Percentiles rank a stretch among this genome's conserved stretches.
Conservation (phyloP, 2,329 filamentous ascomycete genomes). For the Chalara sp. region DNA sequence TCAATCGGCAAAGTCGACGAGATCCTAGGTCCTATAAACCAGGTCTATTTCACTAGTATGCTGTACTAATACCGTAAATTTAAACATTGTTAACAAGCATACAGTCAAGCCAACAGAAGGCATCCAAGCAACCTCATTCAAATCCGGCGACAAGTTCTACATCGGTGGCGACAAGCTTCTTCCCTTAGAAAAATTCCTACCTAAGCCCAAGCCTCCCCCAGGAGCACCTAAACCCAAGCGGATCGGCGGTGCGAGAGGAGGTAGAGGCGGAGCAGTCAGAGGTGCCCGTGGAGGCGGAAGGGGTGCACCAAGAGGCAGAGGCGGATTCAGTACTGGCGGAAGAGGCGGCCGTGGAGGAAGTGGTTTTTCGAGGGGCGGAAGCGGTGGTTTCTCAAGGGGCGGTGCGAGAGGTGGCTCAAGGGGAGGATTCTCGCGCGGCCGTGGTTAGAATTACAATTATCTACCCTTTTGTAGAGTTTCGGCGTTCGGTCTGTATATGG, state of each 20-base stretch:
- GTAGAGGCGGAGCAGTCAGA: conserved; percentile 36
- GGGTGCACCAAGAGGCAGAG: conserved; percentile 47
- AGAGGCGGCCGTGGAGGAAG: conserved; percentile 34
- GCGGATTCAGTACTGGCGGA: conserved; percentile 37
- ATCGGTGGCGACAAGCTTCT: conserved; percentile 92
- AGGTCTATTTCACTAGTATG: conserved; percentile 82
- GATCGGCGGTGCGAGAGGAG: conserved; percentile 52
- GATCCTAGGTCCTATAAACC: conserved; percentile 93
- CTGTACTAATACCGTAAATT: no score
- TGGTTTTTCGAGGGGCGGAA: conserved; percentile 28
- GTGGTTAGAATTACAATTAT: conserved; percentile 13
- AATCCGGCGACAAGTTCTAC: conserved; percentile 94
- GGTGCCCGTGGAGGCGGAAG: conserved; percentile 35
- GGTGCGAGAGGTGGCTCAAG: conserved; percentile 23
- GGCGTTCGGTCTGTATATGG: conserved; percentile 18
- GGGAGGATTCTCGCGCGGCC: conserved; percentile 26
- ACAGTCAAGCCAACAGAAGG: conserved; percentile 84
- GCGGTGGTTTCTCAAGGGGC: conserved; percentile 24
- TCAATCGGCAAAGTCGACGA: conserved; percentile 96
- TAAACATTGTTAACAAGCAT: no score
- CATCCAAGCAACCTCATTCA: conserved; percentile 92
- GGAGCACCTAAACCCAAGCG: conserved; percentile 66
- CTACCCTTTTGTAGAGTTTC: conserved; percentile 14
- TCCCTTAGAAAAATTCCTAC: conserved; percentile 91
- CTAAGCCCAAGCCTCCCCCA: conserved; percentile 74